Conservation (phyloP, 2,329 filamentous ascomycete genomes). For the Xylaria sp. region DNA sequence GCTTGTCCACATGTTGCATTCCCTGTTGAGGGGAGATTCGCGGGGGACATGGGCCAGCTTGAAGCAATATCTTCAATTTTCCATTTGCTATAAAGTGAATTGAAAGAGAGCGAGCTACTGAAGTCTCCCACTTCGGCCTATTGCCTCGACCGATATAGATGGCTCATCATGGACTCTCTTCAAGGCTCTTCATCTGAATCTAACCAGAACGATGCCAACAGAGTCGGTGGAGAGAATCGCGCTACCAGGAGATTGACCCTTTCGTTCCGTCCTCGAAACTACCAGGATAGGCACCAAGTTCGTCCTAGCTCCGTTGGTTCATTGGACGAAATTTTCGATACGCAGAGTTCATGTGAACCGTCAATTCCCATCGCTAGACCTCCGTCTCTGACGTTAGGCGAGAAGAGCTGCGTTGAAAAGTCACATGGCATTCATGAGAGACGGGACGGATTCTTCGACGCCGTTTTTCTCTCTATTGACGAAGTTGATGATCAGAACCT, state of each 20-base stretch:
- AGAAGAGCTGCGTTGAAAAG: conserved; percentile 51
- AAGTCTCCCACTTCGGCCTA: not conserved
- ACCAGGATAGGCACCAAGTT: conserved; percentile 32
- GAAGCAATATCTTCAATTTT: not conserved
- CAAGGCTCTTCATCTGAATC: conserved; percentile 8
- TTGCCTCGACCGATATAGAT: not conserved
- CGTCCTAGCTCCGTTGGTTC: conserved; percentile 44
- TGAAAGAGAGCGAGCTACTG: not conserved
- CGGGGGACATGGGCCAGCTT: not conserved
- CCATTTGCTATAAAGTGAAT: not conserved
- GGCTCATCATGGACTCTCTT: conserved; percentile 23
- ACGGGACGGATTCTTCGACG: conserved; percentile 61
- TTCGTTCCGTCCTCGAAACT: conserved; percentile 42
- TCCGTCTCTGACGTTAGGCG: conserved; percentile 39
- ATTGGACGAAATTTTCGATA: conserved; percentile 47
- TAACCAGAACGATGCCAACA: not conserved
- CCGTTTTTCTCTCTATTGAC: conserved; percentile 58
- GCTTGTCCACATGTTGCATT: not conserved
- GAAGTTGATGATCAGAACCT: conserved; percentile 54
- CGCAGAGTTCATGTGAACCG: conserved; percentile 38
- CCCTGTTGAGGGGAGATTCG: not conserved
- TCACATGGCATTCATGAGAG: conserved; percentile 58
- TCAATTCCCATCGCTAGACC: conserved; percentile 28
- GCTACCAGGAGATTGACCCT: conserved; percentile 32
- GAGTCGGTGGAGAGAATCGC: not conserved